Evolutionary conservation across 2,329 filamentous ascomycete genomes (phyloP).

Genomic region (Fusarium beomiforme): DNA sequence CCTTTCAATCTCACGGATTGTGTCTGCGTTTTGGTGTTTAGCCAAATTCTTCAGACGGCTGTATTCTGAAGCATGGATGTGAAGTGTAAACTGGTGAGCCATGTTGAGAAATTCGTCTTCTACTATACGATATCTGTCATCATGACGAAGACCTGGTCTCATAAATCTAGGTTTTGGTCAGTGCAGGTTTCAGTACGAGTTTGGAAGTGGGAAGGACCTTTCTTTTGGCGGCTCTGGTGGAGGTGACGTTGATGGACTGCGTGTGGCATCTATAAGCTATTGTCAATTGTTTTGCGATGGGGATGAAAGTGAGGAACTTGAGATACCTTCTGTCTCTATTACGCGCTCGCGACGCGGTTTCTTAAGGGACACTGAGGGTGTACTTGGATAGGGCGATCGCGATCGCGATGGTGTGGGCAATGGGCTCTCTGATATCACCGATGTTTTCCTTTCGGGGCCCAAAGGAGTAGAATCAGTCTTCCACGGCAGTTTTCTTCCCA

Average conservation of each 20-base stretch:
- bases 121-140: conserved; percentile 83
- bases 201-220: conserved; percentile 47
- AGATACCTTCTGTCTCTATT: conserved; percentile 39
- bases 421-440: conserved; percentile 17
- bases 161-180: conserved; percentile 61
- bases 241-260: conserved; percentile 62
- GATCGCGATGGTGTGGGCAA: neutral
- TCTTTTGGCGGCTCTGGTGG: conserved; percentile 59
- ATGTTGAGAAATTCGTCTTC: conserved; percentile 80
- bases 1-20: conserved; percentile 61
- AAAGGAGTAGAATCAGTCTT: conserved; percentile 46
- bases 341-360: conserved; percentile 37
- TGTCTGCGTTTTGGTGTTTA: conserved; percentile 62
- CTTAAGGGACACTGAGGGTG: conserved; percentile 14
- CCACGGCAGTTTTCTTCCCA: conserved; percentile 65
- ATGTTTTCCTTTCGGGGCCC: conserved; percentile 4
- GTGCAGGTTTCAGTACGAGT: neutral
- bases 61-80: conserved; percentile 83
- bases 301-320: neutral
- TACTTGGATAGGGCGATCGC: conserved; percentile 5
- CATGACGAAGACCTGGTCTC: conserved; percentile 69
- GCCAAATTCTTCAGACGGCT: conserved; percentile 70
- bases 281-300: neutral
- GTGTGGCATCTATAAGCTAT: conserved; percentile 30
- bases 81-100: conserved; percentile 75